Base-by-base conservation (phyloP, 306 rosid species). In the Crotalaria pallida region DNA sequence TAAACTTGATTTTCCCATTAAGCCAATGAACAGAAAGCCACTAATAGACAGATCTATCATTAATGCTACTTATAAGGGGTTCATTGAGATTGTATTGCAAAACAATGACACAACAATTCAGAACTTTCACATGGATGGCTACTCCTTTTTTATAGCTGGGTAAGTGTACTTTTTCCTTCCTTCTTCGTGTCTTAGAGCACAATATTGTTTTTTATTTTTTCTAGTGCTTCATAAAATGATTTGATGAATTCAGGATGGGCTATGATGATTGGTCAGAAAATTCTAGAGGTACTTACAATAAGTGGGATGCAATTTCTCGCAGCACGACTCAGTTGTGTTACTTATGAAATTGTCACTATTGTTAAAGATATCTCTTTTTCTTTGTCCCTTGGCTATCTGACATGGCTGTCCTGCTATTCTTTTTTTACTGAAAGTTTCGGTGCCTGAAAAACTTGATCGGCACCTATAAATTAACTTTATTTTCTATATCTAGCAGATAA, bases 291-390 rank as follows among this genome's bases (percentile, higher is more conserved):
- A 48, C 73, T 58, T 93, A 90, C 23, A 88, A 93, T 22, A 93
- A 69, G 76, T 90, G 97, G 96, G 98, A 93, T 67, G 96, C 90
- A 31, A 74, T 90, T 64, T 77, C 84, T 62, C 95, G 94, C 80
- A 3, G 80, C 84, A 88, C 97, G 63, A 72, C 70, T 33, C 98
- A 94, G 96, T 97, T 92, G 82, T 74, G 33, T 59, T 58, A 5
- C 38, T 24, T 29, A 24, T 6, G 19, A 41, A 50, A 7, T 57
- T 31, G 53, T 41, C 59, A n/a, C 58, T 36, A 13, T 17, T 4
- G 27, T 12, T 1, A 50, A 36, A 10, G 36, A 22, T 10, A 8
- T 65, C 15, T 51, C 50, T 4, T 24, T 17, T 17, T 10, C 10
- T 23, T 57, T 67, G 41, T 5, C 12, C 58, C 27, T 71, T 10